Evolutionary conservation across 1,139 yeast genomes (phyloP).

Genomic region (Casaregolazyma suthepensis): DNA sequence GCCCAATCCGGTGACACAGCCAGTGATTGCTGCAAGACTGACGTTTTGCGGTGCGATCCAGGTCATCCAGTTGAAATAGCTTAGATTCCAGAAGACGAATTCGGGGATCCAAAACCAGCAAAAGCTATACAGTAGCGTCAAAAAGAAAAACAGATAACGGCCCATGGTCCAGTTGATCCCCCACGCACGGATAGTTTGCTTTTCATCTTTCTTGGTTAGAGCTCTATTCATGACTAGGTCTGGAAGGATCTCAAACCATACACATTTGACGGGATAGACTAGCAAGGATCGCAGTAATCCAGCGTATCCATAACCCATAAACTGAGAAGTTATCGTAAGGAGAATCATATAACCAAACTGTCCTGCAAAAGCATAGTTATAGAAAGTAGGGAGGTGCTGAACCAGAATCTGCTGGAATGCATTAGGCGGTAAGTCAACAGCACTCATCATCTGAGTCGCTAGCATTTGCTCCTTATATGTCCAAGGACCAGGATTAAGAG

Average conservation of each 20-base stretch:
- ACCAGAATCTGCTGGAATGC: slow-evolving; percentile 30
- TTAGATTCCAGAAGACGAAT: slow-evolving; percentile 44
- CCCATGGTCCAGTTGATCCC: slow-evolving; percentile 48
- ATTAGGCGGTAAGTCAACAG: slow-evolving; percentile 37
- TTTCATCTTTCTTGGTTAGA: slow-evolving; percentile 36
- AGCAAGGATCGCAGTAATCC: slow-evolving; percentile 41
- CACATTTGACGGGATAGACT: slow-evolving; percentile 50
- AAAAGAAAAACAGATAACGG: slow-evolving; percentile 41
- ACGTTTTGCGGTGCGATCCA: slow-evolving; percentile 55
- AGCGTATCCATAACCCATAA: slow-evolving; percentile 54
- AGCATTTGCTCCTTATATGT: slow-evolving; percentile 63
- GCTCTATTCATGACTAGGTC: slow-evolving; percentile 33
- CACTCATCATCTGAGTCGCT: slow-evolving; percentile 34
- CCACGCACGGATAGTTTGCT: slow-evolving; percentile 41
- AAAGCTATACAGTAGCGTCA: slow-evolving; percentile 37
- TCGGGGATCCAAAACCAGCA: slow-evolving; percentile 54
- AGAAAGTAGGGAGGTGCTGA: slow-evolving; percentile 28
- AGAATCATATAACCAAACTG: slow-evolving; percentile 41
- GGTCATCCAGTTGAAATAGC: slow-evolving; percentile 53
- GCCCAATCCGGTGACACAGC: slow-evolving; percentile 50
- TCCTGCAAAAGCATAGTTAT: slow-evolving; percentile 32
- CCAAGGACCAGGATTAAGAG: slow-evolving; percentile 60
- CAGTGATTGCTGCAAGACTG: slow-evolving; percentile 49
- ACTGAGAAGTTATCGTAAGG: slow-evolving; percentile 49
- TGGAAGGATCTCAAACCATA: slow-evolving; percentile 42